Evolutionary conservation across 164 flowering plant species (phyloP).

Genomic region (Magnolia officinalis): DNA sequence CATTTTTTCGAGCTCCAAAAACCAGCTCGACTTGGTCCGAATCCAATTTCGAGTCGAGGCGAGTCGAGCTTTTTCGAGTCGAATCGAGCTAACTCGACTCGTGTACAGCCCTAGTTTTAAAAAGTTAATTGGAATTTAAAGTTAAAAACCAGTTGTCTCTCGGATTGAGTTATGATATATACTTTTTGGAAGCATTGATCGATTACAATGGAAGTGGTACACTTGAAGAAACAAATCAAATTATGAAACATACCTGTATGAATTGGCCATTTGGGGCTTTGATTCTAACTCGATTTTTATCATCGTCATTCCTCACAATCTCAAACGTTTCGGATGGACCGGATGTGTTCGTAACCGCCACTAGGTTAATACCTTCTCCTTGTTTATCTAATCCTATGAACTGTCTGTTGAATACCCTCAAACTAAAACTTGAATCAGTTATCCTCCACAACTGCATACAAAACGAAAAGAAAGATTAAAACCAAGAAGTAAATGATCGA

Average conservation of each 20-base stretch:
- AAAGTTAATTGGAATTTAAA: too few relatives aligned
- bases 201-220: too few relatives aligned
- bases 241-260: conserved; percentile 14
- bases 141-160: too few relatives aligned
- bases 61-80: too few relatives aligned
- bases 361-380: conserved; percentile 25
- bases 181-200: too few relatives aligned
- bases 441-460: conserved; percentile 61
- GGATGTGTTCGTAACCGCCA: conserved; percentile 32
- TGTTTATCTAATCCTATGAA: conserved; percentile 11
- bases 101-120: too few relatives aligned
- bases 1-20: too few relatives aligned
- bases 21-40: too few relatives aligned
- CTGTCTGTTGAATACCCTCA: conserved; percentile 41
- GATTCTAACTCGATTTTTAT: conserved; percentile 38
- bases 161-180: too few relatives aligned
- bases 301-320: conserved; percentile 41
- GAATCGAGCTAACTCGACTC: too few relatives aligned
- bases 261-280: conserved; percentile 58
- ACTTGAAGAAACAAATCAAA: not conserved
- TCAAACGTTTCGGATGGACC: conserved; percentile 37
- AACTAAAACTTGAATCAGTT: conserved; percentile 39
- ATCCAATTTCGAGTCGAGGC: too few relatives aligned
- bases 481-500: not conserved
- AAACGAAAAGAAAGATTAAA: not conserved